These are phyloP conservation scores for Taphrina flavorubra DNA, from an alignment of 1,139 yeast genomes.

Conservation along the genomic window DNA sequence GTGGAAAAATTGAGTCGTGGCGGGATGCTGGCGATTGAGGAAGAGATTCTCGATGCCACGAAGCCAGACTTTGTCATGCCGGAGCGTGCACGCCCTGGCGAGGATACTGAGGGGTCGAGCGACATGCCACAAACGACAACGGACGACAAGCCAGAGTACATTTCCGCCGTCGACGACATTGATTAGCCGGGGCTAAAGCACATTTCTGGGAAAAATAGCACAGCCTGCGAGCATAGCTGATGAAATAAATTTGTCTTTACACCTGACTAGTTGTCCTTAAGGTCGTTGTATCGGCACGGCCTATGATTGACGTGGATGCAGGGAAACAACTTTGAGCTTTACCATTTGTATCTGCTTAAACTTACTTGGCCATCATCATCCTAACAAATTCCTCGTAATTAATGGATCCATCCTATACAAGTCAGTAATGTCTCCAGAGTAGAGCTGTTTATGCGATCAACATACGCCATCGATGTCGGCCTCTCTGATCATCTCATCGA, in stretches of 20 bases:
- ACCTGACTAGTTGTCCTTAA: no score
- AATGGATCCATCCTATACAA: constrained; percentile 76
- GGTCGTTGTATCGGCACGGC: no score
- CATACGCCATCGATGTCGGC: constrained; percentile 60
- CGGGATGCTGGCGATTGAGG: constrained; percentile 82
- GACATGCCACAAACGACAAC: not conserved
- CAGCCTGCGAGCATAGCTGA: constrained; percentile 3
- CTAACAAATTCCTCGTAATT: constrained; percentile 94
- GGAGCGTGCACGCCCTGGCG: constrained; percentile 13
- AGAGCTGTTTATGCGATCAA: not conserved
- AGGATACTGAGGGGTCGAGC: not conserved
- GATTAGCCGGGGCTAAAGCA: constrained; percentile 1
- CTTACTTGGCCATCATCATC: constrained; percentile 57
- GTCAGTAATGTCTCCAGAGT: not conserved
- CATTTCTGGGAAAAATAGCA: not conserved
- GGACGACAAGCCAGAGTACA: constrained; percentile 5
- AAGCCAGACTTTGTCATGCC: constrained; percentile 50
- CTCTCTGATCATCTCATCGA: constrained; percentile 93
- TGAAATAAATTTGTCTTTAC: not conserved
- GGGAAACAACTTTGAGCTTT: not conserved
- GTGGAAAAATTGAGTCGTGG: constrained; percentile 78
- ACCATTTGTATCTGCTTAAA: constrained; percentile 1
- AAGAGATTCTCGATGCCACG: constrained; percentile 72
- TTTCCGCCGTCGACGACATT: constrained; percentile 23
- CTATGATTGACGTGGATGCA: not conserved